A percentile compares a stretch with the other conserved stretches of the same genome.
Conservation (phyloP, 1,284 basidiomycete genomes). For the Naganishia albida region DNA sequence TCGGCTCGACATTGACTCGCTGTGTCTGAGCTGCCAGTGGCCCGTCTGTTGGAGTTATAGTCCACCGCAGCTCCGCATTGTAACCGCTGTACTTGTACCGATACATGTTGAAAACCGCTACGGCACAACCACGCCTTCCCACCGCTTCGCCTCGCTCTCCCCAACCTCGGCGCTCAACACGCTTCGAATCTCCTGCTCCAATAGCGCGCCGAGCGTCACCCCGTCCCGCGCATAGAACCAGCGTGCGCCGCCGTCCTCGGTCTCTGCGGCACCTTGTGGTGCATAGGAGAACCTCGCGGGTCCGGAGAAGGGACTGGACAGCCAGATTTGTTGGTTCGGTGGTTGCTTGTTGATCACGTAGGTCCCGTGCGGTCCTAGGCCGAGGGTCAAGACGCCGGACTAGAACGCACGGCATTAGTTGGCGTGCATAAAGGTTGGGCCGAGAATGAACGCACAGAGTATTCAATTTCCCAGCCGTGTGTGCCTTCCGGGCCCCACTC, state of each 20-base stretch:
- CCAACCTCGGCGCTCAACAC: constrained; percentile 59
- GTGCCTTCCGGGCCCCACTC: constrained; percentile 51
- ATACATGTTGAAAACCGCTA: constrained; percentile 26
- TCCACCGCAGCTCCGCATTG: too few relatives aligned
- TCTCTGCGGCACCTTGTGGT: constrained; percentile 49
- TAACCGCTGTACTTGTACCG: not conserved
- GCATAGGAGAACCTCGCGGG: constrained; percentile 83
- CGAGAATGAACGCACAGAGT: constrained; percentile 68
- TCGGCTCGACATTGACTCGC: too few relatives aligned
- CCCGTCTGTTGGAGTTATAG: too few relatives aligned
- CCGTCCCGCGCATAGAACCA: constrained; percentile 80
- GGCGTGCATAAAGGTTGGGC: not conserved
- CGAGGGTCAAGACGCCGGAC: constrained; percentile 88
- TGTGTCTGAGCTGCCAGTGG: too few relatives aligned
- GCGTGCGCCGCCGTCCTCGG: constrained; percentile 51
- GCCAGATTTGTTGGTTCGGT: constrained; percentile 98
- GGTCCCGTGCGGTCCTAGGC: constrained; percentile 79
- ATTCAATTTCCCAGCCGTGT: constrained; percentile 82
- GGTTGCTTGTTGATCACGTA: constrained; percentile 99
- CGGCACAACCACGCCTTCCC: constrained; percentile 45
- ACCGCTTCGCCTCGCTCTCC: constrained; percentile 40
- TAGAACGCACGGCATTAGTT: constrained; percentile 45
- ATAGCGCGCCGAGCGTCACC: constrained; percentile 63
- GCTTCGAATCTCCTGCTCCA: constrained; percentile 58
- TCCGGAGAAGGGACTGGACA: constrained; percentile 87